These are phyloP conservation scores for Dactylellina parvicollis DNA, from an alignment of 2,329 filamentous ascomycete genomes.

Conservation along the genomic window DNA sequence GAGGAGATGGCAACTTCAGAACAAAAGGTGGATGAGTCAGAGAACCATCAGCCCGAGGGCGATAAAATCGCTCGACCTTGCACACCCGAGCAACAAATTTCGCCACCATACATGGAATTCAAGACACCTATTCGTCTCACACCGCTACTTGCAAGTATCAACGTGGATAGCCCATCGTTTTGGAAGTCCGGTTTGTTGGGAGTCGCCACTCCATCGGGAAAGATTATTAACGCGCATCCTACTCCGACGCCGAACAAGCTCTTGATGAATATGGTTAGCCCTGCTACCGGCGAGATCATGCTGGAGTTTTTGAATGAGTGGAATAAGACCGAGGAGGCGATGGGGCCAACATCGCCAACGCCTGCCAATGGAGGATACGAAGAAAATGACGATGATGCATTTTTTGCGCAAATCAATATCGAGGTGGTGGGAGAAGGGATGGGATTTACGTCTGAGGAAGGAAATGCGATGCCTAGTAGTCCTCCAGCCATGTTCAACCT, in stretches of 20 bases:
- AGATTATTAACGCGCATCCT: slow-evolving; percentile 40
- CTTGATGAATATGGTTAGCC: slow-evolving; percentile 36
- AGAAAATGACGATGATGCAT: slow-evolving; percentile 64
- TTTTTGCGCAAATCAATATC: slow-evolving; percentile 65
- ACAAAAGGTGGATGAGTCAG: slow-evolving; percentile 2
- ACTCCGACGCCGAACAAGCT: slow-evolving; percentile 49
- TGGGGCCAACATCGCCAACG: slow-evolving; percentile 57
- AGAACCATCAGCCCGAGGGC: slow-evolving; percentile 9
- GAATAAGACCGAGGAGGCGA: slow-evolving; percentile 55
- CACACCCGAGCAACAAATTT: slow-evolving; percentile 39
- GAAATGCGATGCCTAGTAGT: slow-evolving; percentile 63
- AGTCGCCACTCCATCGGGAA: slow-evolving; percentile 44
- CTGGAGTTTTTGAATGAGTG: slow-evolving; percentile 42
- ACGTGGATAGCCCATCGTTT: slow-evolving; percentile 50
- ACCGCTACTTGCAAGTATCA: slow-evolving; percentile 50
- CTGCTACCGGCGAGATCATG: slow-evolving; percentile 52
- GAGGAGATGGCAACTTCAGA: neutral
- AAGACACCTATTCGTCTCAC: slow-evolving; percentile 50
- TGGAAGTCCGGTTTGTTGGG: slow-evolving; percentile 50
- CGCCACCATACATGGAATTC: slow-evolving; percentile 34
- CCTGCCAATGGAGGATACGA: slow-evolving; percentile 58
- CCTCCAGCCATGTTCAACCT: slow-evolving; percentile 62
- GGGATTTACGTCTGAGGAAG: slow-evolving; percentile 53
- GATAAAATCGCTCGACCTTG: slow-evolving; percentile 22
- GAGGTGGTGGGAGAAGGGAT: slow-evolving; percentile 33